Evolutionary conservation across 495 filamentous ascomycete genomes (phyloP), one percentile per base, ranked within the genome.

Genomic region (Penicillium nucicola): DNA sequence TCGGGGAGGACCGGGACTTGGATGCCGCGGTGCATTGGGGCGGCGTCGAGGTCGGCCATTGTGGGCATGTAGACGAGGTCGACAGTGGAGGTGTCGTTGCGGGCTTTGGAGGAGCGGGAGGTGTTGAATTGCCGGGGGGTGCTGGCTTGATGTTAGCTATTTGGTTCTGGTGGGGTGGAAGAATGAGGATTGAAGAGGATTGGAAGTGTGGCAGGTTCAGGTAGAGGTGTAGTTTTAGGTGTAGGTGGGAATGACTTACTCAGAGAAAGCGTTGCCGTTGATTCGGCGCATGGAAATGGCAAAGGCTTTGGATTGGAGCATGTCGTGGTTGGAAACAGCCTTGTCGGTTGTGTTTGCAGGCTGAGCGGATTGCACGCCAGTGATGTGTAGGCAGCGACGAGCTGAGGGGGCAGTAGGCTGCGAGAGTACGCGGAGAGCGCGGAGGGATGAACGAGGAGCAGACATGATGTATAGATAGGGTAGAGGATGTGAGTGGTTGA

Each of bases 51-150:
- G 42, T 76, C 72, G 40, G 69, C 66, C 60, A 74, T 58, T 44
- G 75, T 68, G 25, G 83, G 83, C 65, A 86, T 69, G 73, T 77
- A 84, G 57, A 76, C 76, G 53, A 85, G 82, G 71, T 85, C 83
- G 45, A 86, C 82, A 23, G 82, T 79, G 34, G 80, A 83, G 50
- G 66, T 69, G 70, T 85, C 82, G 53, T 76, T 71, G 49, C 77
- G 67, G 48, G 77, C 61, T 60, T 82, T 82, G 43, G 72, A 68
- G 51, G 74, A 60, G 47, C 78, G 79, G 56, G 72, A 77, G 55
- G 78, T 81, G 65, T 84, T 84, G 76, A 84, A 84, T 57, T 74
- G 71, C 45, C 80, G 82, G 60, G 66, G 56, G 7, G 58, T 64
- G 42, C 61, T 57, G 36, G 41, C 40, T 35, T 30, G 51, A 36